A percentile compares a stretch with the other conserved stretches of the same genome.
phyloP scores from a whole-genome alignment of 2,329 filamentous ascomycete genomes.

The Fusarium humuli region DNA sequence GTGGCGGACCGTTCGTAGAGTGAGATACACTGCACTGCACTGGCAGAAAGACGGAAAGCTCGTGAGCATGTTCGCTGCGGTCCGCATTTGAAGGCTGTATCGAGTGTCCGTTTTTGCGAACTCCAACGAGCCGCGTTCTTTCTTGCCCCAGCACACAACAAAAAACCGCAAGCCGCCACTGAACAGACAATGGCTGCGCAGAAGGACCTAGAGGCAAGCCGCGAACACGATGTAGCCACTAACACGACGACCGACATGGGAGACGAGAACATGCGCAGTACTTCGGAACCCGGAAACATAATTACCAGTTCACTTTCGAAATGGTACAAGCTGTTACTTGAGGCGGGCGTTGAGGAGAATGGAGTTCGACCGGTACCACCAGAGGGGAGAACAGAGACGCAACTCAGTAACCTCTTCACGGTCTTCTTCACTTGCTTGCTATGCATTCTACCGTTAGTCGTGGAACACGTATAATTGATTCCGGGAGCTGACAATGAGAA shows the following conservation, averaged over 20 bases:
- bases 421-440: constrained; percentile 70
- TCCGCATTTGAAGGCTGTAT: not conserved
- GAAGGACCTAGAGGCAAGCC: constrained; percentile 29
- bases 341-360: constrained; percentile 63
- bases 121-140: not conserved
- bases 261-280: constrained; percentile 33
- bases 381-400: constrained; percentile 64
- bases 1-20: not conserved
- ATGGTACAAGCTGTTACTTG: constrained; percentile 58
- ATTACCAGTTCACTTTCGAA: constrained; percentile 47
- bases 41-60: not conserved
- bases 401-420: constrained; percentile 68
- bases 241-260: not conserved
- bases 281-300: constrained; percentile 48
- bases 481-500: constrained; percentile 38
- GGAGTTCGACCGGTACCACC: constrained; percentile 68
- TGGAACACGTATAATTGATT: not conserved
- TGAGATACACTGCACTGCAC: not conserved
- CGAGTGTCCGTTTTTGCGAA: not conserved
- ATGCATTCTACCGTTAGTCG: constrained; percentile 67
- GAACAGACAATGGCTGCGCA: not conserved
- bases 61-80: not conserved
- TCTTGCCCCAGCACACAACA: not conserved
- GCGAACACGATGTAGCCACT: not conserved
- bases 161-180: not conserved